Base-by-base conservation (phyloP, 108 stramenopile genomes). In the Cyclotella kingstonii region DNA sequence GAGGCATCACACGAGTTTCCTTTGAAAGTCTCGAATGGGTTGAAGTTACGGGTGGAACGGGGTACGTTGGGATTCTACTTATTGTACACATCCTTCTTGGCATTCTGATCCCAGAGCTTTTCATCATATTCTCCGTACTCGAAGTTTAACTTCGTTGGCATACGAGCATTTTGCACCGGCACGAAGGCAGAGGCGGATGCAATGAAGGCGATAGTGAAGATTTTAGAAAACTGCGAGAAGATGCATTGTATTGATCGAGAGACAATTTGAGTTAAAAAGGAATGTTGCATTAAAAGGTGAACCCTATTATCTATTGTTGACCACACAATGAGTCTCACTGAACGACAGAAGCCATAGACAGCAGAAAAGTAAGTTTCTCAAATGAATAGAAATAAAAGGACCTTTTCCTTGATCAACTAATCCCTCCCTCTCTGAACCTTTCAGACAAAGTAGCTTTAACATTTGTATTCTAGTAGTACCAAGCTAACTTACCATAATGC, bases 11-110 rank as follows among this genome's bases (percentile, higher is more conserved):
- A 77, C 2, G 77, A 72, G 86, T 89, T 92, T 53, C 85, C 69
- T 48, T 64, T 78, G 74, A 45, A 81, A 28, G 82, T 81, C 76
- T 95, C 90, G 85, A 95, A 95, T 62, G 94, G 94, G 88, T 95
- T 92, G 91, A 95, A 95, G 87, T 95, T 95, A 30, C 47, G 60
- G 53, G 80, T 67, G 12, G 86, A 76, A 41, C 95, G 86, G 42
- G 95, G 91, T 19, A 60, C 1, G 54, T 53, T 72, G 57, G 95
- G 88, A 79, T 95, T 87, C 89, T 88, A 95, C 40, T 69, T 68
- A 46, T 52, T 66, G 84, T 88, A 91, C 27, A 90, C 73, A 33
- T 81, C 89, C 74, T 80, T 81, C 89, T 95, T 95, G 76, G 85
- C 71, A 8, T 72, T 80, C 23, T 81, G 78, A 77, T 87, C 89